Evolutionary conservation across 805 yeast genomes (phyloP).

Genomic region (Starmerella asiatica): DNA sequence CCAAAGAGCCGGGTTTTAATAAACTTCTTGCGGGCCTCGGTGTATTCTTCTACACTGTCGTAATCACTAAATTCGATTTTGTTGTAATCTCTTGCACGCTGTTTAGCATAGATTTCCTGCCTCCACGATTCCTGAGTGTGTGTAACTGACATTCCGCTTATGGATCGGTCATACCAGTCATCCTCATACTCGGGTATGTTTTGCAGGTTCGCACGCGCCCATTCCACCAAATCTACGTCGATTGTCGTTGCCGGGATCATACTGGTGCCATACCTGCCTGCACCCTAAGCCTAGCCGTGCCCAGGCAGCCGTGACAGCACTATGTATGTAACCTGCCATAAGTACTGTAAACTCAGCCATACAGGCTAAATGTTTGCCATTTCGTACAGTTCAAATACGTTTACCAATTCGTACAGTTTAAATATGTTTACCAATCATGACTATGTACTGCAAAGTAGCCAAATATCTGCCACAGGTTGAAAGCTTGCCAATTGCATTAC

Average conservation of each 20-base stretch:
- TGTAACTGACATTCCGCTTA: slow-evolving; percentile 38
- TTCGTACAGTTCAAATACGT: too few relatives aligned
- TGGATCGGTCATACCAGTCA: slow-evolving; percentile 41
- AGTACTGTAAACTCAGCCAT: too few relatives aligned
- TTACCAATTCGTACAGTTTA: too few relatives aligned
- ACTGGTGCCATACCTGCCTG: too few relatives aligned
- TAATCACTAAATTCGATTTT: slow-evolving; percentile 20
- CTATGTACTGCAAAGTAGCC: too few relatives aligned
- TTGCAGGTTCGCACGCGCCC: slow-evolving; percentile 15
- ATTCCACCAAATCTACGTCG: slow-evolving; percentile 10
- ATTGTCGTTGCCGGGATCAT: slow-evolving; percentile 11
- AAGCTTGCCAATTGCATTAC: too few relatives aligned
- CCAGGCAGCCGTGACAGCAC: too few relatives aligned
- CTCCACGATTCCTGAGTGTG: slow-evolving; percentile 23
- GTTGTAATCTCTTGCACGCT: slow-evolving; percentile 24
- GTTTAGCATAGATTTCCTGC: slow-evolving; percentile 24
- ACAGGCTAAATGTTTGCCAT: too few relatives aligned
- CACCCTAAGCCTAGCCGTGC: too few relatives aligned
- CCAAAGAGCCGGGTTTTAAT: slow-evolving; percentile 36
- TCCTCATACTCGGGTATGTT: slow-evolving; percentile 15
- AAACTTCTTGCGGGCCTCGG: slow-evolving; percentile 29
- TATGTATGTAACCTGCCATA: too few relatives aligned
- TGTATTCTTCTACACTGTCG: slow-evolving; percentile 21
- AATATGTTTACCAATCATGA: too few relatives aligned
- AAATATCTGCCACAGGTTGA: too few relatives aligned